phyloP scores from a whole-genome alignment of 73 alveolate species.

The Tetrahymena thermophila region DNA sequence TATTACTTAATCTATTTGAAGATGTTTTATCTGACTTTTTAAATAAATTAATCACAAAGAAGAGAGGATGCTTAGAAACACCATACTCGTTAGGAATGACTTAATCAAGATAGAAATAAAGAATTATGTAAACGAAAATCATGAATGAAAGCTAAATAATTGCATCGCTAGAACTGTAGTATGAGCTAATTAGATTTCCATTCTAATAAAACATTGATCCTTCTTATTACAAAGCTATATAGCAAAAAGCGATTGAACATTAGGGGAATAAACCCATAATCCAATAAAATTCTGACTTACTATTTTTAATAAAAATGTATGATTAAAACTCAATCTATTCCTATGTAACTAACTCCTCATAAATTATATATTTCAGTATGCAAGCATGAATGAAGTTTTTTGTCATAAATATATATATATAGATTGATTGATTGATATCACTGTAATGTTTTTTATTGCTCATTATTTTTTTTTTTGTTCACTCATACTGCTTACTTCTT shows the following conservation, averaged over 20 bases:
- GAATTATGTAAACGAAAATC: background rate
- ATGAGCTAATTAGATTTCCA: background rate
- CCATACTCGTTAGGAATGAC: conserved; percentile 41
- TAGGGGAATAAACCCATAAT: conserved; percentile 14
- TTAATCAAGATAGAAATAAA: conserved; percentile 12
- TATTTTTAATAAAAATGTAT: background rate
- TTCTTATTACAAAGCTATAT: conserved; percentile 11
- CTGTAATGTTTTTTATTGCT: background rate
- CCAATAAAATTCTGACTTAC: background rate
- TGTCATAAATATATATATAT: too few species aligned
- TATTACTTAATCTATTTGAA: background rate
- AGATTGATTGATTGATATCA: background rate
- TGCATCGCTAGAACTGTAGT: background rate
- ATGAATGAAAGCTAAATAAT: background rate
- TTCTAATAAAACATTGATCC: conserved; percentile 10
- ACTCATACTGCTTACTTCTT: background rate
- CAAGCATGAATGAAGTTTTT: background rate
- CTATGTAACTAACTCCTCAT: background rate
- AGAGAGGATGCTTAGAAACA: conserved; percentile 33
- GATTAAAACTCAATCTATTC: background rate
- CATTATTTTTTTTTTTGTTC: background rate
- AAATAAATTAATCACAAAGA: conserved; percentile 5
- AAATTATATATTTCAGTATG: background rate
- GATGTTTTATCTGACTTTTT: background rate
- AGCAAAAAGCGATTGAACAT: conserved; percentile 20